A percentile compares a stretch with the other conserved stretches of the same genome.
Evolutionary conservation across 140 eudicot genomes (phyloP).

Genomic region (Flaveria floridana): DNA sequence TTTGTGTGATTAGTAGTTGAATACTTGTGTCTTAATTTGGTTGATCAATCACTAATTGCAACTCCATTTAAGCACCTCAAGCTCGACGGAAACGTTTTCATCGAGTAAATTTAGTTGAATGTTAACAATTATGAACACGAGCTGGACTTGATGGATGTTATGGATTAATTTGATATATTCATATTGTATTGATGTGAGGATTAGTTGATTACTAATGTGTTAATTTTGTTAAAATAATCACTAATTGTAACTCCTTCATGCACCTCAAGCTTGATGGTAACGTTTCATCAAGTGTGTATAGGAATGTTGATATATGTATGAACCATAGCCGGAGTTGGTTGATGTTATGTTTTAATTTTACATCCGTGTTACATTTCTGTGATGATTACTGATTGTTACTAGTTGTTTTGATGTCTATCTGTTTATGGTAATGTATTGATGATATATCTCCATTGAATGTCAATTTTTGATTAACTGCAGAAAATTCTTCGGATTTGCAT

Average conservation of each 20-base stretch:
- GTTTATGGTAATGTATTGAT: conserved; percentile 11
- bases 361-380: neutral
- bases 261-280: conserved; percentile 56
- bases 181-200: neutral
- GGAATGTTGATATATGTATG: conserved; percentile 14
- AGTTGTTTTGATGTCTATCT: neutral
- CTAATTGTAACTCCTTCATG: conserved; percentile 13
- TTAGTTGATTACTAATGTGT: neutral
- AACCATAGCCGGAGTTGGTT: conserved; percentile 30
- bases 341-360: conserved; percentile 11
- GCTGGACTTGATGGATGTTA: conserved; percentile 20
- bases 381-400: neutral
- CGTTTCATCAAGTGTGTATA: neutral
- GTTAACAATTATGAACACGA: conserved; percentile 27
- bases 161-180: conserved; percentile 4
- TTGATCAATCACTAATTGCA: neutral
- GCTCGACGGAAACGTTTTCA: conserved; percentile 39
- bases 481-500: conserved; percentile 47
- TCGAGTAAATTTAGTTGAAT: neutral
- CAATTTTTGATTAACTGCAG: conserved; percentile 29
- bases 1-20: neutral
- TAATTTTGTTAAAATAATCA: neutral
- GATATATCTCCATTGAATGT: conserved; percentile 3
- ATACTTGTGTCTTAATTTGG: neutral
- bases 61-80: conserved; percentile 60